Evolutionary conservation across 2,329 filamentous ascomycete species (phyloP).

Genomic region (Phyllosticta ampelicida): DNA sequence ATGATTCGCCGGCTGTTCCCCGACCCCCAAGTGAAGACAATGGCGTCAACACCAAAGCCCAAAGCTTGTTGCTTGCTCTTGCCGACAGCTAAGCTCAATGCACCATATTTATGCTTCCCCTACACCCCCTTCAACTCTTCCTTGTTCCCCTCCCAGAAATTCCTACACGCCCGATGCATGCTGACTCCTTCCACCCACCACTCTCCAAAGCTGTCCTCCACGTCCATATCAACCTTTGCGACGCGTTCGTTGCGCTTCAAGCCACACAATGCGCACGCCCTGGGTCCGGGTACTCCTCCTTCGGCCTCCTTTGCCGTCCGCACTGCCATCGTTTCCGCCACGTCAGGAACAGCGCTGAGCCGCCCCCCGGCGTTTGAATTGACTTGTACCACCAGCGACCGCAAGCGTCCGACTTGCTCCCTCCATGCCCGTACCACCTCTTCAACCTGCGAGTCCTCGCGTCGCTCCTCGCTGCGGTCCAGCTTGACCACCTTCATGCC

Average conservation of each 20-base stretch:
- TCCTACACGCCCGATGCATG: slow-evolving; percentile 67
- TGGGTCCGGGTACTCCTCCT: slow-evolving; percentile 61
- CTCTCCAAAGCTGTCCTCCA: slow-evolving; percentile 88
- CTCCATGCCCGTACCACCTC: slow-evolving; percentile 70
- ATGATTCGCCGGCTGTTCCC: not conserved
- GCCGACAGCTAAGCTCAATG: not conserved
- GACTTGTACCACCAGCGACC: slow-evolving; percentile 47
- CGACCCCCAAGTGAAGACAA: no score
- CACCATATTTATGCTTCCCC: not conserved
- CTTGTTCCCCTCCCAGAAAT: slow-evolving; percentile 77
- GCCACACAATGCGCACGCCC: slow-evolving; percentile 76
- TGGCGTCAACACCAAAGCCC: no score
- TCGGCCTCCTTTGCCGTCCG: slow-evolving; percentile 50
- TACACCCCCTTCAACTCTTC: slow-evolving; percentile 18
- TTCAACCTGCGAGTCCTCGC: slow-evolving; percentile 74
- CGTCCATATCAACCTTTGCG: slow-evolving; percentile 58
- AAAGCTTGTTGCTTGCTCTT: no score
- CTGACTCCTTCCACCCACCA: slow-evolving; percentile 73
- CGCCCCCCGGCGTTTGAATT: slow-evolving; percentile 38
- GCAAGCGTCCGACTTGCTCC: slow-evolving; percentile 61
- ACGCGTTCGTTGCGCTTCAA: slow-evolving; percentile 80
- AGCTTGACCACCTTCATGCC: slow-evolving; percentile 87
- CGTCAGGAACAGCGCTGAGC: slow-evolving; percentile 51
- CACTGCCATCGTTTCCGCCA: slow-evolving; percentile 58
- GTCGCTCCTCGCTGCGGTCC: slow-evolving; percentile 69